Evolutionary conservation across 2,329 filamentous ascomycete species (phyloP), one percentile per base, ranked within the genome.

Genomic region (Colletotrichum cuscutae): DNA sequence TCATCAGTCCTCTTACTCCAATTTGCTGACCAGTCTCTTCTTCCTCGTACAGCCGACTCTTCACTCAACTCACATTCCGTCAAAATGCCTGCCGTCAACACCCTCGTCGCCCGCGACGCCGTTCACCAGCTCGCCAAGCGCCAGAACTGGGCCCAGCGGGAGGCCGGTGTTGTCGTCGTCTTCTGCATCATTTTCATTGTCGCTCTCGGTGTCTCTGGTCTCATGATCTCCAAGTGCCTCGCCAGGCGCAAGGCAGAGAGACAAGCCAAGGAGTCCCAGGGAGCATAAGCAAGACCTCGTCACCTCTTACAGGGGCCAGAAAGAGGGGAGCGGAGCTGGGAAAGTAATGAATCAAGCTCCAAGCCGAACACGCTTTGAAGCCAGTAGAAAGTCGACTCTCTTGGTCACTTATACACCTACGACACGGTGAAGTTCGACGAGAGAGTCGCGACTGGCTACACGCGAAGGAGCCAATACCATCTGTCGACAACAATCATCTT

Each of bases 121-220:
- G 76, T 82, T 61, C 75, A 80, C 80, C 79, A 83, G 77, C 78
- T 85, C 59, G 78, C 76, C 76, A 84, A 84, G 82, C 84, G 84
- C 72, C 71, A 80, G 74, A 85, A 80, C 81, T 86, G 82, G 82
- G 78, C 84, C 64, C 71, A 78, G 35, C 74, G 77, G 68, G 80
- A 86, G 65, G 78, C 79, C 64, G 84, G 84, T 77, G 82, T 84
- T 75, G 79, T 85, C 73, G 80, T 84, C 65, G 84, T 86, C 76
- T 84, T 86, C 77, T 82, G 79, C 78, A 85, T 86, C 66, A 80
- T 85, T 75, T 82, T 81, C 71, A 65, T 84, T 82, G 83, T 86
- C 63, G 82, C 75, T 62, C 65, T 80, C 68, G 79, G 74, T 65
- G 62, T 85, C 22, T 62, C 80, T 57, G 70, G 65, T 49, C 75